phyloP scores from a whole-genome alignment of 164 flowering plant species.

The Aristolochia californica region DNA sequence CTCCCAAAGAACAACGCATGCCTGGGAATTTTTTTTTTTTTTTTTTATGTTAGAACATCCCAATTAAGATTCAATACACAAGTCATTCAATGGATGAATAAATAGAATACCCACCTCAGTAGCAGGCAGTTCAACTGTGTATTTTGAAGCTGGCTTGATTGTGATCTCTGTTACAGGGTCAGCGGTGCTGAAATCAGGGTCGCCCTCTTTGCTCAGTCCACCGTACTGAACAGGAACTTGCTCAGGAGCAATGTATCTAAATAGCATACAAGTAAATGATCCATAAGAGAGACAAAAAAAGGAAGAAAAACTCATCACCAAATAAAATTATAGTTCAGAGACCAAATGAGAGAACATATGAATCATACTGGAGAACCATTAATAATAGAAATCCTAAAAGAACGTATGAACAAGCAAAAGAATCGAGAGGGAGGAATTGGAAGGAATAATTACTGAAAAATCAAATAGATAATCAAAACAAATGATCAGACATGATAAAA shows the following conservation, averaged over 20 bases:
- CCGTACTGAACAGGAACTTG: conserved; percentile 78
- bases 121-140: conserved; percentile 55
- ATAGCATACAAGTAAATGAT: neutral
- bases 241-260: conserved; percentile 83
- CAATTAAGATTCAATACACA: neutral
- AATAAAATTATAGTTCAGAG: no score
- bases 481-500: no score
- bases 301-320: neutral
- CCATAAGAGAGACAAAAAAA: neutral
- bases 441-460: no score
- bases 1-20: conserved; percentile 55
- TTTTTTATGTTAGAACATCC: neutral
- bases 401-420: no score
- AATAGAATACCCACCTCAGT: conserved; percentile 41
- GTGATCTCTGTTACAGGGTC: conserved; percentile 58
- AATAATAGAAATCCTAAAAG: no score
- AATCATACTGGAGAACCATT: no score
- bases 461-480: no score
- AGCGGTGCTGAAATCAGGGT: conserved; percentile 47
- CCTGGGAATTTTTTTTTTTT: conserved; percentile 21
- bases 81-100: no score
- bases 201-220: conserved; percentile 59
- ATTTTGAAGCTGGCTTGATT: conserved; percentile 62
- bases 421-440: no score
- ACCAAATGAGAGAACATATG: no score